phyloP scores from a whole-genome alignment of 306 rosid species.

The Purshia tridentata region DNA sequence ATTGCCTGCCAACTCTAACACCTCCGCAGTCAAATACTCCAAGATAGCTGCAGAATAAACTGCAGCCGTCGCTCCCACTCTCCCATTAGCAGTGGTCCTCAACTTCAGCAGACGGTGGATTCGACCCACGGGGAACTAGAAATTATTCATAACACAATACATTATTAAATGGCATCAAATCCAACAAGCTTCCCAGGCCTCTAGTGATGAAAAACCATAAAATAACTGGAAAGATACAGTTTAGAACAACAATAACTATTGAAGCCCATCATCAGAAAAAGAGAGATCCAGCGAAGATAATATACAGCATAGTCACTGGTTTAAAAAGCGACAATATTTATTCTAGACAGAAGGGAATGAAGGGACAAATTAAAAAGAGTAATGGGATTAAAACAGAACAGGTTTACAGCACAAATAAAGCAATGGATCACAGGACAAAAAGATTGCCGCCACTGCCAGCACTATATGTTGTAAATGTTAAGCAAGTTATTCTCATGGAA shows the following conservation, averaged over 20 bases:
- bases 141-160: constrained; percentile 15
- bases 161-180: constrained; percentile 9
- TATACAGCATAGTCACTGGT: neutral
- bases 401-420: neutral
- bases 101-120: constrained; percentile 67
- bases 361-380: neutral
- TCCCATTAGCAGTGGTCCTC: constrained; percentile 66
- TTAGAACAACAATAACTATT: neutral
- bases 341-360: neutral
- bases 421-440: neutral
- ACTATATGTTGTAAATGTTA: neutral
- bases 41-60: constrained; percentile 77
- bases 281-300: neutral
- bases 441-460: neutral
- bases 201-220: neutral
- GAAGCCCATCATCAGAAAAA: neutral
- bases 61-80: constrained; percentile 81
- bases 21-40: constrained; percentile 81
- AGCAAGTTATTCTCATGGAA: neutral
- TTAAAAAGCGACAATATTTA: neutral
- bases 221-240: neutral
- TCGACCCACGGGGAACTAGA: constrained; percentile 77
- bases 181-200: neutral
- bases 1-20: constrained; percentile 72
- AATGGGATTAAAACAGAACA: neutral